A percentile compares a stretch with the other conserved stretches of the same genome.
Evolutionary conservation across 306 rosid genomes (phyloP).

Genomic region (Fragaria vesca): DNA sequence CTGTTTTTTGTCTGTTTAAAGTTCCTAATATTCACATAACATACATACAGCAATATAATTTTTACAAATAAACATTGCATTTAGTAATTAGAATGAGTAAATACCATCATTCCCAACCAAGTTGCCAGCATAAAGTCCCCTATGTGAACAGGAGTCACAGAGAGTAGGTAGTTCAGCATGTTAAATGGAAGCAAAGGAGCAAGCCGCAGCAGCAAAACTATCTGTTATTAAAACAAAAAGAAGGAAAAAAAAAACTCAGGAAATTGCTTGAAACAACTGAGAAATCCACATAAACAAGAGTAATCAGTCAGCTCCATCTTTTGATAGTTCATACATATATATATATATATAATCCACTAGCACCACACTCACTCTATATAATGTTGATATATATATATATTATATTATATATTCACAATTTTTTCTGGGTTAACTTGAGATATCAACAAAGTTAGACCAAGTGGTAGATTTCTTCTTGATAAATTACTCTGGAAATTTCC

Average conservation of each 20-base stretch:
- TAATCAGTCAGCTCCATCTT: background rate
- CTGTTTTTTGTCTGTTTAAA: background rate
- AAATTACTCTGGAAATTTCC: background rate
- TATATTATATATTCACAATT: background rate
- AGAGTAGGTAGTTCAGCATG: constrained; percentile 54
- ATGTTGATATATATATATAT: background rate
- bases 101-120: constrained; percentile 69
- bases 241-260: background rate
- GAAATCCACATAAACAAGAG: background rate
- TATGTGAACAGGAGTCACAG: constrained; percentile 47
- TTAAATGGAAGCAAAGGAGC: constrained; percentile 56
- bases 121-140: constrained; percentile 52
- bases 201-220: constrained; percentile 50
- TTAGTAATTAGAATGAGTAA: constrained; percentile 1
- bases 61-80: background rate
- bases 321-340: background rate
- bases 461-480: background rate
- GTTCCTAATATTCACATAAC: background rate
- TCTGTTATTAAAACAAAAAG: constrained; percentile 32
- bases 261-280: background rate
- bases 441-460: background rate
- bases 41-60: background rate
- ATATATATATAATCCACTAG: background rate
- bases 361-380: background rate
- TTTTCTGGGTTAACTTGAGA: background rate